Evolutionary conservation across 495 filamentous ascomycete genomes (phyloP).

Genomic region (Neurospora tetraspora): DNA sequence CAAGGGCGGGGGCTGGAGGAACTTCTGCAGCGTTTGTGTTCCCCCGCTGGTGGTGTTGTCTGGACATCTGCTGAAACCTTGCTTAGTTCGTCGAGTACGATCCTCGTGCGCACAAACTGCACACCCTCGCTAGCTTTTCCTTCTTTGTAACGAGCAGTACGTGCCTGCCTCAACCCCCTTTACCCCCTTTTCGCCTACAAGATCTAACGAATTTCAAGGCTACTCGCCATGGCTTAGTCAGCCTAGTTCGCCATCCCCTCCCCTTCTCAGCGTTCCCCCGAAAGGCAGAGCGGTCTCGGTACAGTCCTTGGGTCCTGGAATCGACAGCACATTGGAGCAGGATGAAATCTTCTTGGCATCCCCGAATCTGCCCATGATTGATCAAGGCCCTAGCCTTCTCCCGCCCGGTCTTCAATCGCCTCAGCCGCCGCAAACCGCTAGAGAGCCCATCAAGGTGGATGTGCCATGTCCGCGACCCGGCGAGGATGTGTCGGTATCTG

Average conservation of each 20-base stretch:
- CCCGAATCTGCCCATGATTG: conserved; percentile 41
- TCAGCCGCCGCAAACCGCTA: conserved; percentile 20
- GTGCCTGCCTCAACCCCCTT: neutral
- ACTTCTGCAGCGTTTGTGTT: conserved; percentile 67
- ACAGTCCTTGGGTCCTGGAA: conserved; percentile 68
- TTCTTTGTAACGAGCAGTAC: conserved; percentile 83
- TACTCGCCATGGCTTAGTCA: conserved; percentile 27
- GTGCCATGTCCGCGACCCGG: conserved; percentile 75
- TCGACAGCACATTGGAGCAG: conserved; percentile 49
- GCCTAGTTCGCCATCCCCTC: conserved; percentile 52
- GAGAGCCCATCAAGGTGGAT: conserved; percentile 70
- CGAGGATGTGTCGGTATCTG: conserved; percentile 75
- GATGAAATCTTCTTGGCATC: conserved; percentile 50
- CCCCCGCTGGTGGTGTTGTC: neutral
- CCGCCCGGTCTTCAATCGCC: conserved; percentile 31
- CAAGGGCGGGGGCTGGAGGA: conserved; percentile 85
- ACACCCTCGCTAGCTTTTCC: conserved; percentile 81
- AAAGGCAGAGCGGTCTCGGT: conserved; percentile 73
- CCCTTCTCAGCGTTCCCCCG: conserved; percentile 59
- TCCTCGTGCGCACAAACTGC: conserved; percentile 76
- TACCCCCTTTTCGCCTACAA: neutral
- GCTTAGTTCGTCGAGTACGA: conserved; percentile 87
- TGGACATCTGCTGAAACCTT: conserved; percentile 12
- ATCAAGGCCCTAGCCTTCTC: conserved; percentile 29
- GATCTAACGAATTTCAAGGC: conserved; percentile 12